Conservation (phyloP, 2,329 filamentous ascomycete species). For the Trichoderma lentiforme region DNA sequence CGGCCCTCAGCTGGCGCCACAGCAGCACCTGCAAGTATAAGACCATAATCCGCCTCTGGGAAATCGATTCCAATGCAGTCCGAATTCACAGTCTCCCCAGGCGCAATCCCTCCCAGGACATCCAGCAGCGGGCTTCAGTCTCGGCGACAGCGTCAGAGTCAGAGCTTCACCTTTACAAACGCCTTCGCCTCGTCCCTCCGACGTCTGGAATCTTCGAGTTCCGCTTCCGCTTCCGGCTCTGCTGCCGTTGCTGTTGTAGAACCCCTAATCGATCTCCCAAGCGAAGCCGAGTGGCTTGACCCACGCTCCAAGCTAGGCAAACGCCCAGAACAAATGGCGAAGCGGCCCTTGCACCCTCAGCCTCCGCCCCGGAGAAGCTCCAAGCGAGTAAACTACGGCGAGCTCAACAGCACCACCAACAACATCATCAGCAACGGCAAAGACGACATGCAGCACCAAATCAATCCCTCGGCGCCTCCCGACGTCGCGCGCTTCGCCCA, state of each 20-base stretch:
- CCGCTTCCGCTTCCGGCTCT: constrained; percentile 15
- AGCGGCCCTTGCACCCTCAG: constrained; percentile 4
- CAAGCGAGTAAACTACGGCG: constrained; percentile 17
- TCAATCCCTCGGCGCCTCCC: constrained; percentile 36
- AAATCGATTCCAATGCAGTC: neutral
- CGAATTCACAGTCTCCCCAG: constrained; percentile 41
- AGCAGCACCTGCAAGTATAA: neutral
- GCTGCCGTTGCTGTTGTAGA: constrained; percentile 39
- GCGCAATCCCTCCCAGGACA: constrained; percentile 68
- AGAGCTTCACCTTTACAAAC: constrained; percentile 12
- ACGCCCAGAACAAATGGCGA: constrained; percentile 17
- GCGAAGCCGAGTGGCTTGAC: constrained; percentile 53
- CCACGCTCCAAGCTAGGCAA: constrained; percentile 19
- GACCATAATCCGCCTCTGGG: neutral
- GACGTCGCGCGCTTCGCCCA: constrained; percentile 53
- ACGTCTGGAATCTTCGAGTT: constrained; percentile 14
- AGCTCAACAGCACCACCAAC: constrained; percentile 10
- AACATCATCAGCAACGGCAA: neutral
- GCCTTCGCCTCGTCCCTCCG: constrained; percentile 21
- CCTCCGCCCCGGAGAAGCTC: constrained; percentile 10
- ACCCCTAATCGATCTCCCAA: constrained; percentile 50
- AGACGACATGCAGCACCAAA: constrained; percentile 30
- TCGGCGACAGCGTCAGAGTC: constrained; percentile 23
- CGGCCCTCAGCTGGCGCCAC: neutral
- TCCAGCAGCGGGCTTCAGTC: constrained; percentile 46